Base-by-base conservation (phyloP, 2,329 filamentous ascomycete species). In the Colletotrichum tofieldiae region DNA sequence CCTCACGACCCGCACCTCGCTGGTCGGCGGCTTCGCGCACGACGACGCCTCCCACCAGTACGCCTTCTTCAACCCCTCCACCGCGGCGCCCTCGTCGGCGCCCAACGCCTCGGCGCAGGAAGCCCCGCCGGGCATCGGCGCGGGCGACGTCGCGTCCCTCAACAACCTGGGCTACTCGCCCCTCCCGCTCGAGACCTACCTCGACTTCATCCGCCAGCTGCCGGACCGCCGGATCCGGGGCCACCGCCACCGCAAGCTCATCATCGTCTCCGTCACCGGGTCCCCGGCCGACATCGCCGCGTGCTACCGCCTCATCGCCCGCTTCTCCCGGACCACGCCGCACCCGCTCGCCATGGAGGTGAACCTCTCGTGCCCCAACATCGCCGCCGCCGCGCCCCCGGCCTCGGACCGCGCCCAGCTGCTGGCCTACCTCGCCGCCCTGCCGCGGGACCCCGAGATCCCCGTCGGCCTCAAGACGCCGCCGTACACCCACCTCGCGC, bases 281-380 rank as follows among this genome's bases (percentile, higher is more conserved):
- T 83, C 85, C 0, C 86, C 89, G 0, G 77, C 83, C 0, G 90
- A 93, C 14, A 86, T 94, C 0, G 82, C 83, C 0, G 75, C 82
- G 67, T 91, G 90, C 81, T 92, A 93, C 77, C 73, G 75, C 0
- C 81, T 83, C 18, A 86, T 93, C 71, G 79, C 78, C 70, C 71
- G 35, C 58, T 86, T 84, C 78, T 4, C 59, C 35, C 32, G 84
- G 5, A 71, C 86, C n/a, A 75, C 77, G 1, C 74, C 79, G 5
- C 80, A 90, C 75, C 85, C 86, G 1, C 83, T 94, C 0, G 91
- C 90, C 23, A 89, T 95, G 84, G 93, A 96, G 80, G 85, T 95
- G 77, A 96, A 96, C 78, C 88, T 95, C 39, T 93, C 90, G 41
- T 95, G 93, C 76, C 93, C 93, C 0, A 95, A 96, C 77, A 95